These are phyloP conservation scores for Cadophora sp. DNA, from an alignment of 2,329 filamentous ascomycete genomes.

Conservation along the genomic window DNA sequence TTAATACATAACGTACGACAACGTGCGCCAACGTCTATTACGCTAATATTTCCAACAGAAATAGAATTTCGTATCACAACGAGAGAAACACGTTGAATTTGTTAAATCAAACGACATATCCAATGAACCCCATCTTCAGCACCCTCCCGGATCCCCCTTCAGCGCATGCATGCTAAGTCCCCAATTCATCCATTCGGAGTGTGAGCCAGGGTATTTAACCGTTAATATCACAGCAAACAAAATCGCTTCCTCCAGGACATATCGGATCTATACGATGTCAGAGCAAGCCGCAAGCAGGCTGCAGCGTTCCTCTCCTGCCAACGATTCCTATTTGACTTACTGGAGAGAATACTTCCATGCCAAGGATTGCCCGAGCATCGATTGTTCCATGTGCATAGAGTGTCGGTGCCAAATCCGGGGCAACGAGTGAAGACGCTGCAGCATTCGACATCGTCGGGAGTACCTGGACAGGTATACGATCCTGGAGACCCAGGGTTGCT, in stretches of 20 bases:
- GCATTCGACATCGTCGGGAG: slow-evolving; percentile 4
- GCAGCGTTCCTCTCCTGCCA: no score
- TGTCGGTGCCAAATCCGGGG: not conserved
- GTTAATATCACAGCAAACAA: slow-evolving; percentile 9
- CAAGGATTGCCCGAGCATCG: slow-evolving; percentile 2
- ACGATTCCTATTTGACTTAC: not conserved
- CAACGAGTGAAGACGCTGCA: slow-evolving; percentile 4
- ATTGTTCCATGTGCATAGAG: slow-evolving; percentile 1
- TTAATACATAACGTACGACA: no score
- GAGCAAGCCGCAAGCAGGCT: no score
- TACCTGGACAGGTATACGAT: slow-evolving; percentile 4
- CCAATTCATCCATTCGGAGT: not conserved
- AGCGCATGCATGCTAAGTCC: not conserved
- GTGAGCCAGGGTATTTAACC: not conserved
- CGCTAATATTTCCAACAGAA: no score
- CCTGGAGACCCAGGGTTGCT: not conserved
- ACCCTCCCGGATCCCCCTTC: not conserved
- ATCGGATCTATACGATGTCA: not conserved
- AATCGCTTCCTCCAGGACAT: slow-evolving; percentile 1
- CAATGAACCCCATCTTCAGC: no score
- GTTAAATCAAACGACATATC: no score
- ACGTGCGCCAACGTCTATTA: no score
- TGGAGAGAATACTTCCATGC: not conserved
- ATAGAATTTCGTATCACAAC: no score
- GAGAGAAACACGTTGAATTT: no score